These are phyloP conservation scores for Paraglomus occultum DNA, from an alignment of 192 early-diverging fungal genomes.

Conservation along the genomic window DNA sequence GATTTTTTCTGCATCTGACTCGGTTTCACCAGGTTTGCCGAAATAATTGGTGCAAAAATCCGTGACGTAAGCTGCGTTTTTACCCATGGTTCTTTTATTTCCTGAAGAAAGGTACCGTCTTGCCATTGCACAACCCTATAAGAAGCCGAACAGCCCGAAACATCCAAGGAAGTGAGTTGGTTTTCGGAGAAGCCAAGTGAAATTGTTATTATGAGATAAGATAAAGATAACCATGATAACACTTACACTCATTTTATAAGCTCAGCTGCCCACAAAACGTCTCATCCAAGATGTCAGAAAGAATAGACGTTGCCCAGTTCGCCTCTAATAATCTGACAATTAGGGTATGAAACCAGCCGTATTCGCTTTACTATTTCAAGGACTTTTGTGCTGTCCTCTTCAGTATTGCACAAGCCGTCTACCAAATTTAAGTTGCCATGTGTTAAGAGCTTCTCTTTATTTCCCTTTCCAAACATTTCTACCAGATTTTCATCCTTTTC, in stretches of 20 bases:
- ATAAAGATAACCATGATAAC: constrained; percentile 1
- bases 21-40: constrained; percentile 9
- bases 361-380: constrained; percentile 22
- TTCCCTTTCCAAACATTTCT: constrained; percentile 16
- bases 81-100: constrained; percentile 12
- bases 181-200: too few relatives aligned
- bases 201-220: constrained; percentile 8
- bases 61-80: constrained; percentile 11
- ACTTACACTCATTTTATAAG: constrained; percentile 27
- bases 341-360: constrained; percentile 13
- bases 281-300: constrained; percentile 16
- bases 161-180: too few relatives aligned
- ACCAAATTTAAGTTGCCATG: constrained; percentile 14
- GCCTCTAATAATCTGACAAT: constrained; percentile 6
- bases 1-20: constrained; percentile 18
- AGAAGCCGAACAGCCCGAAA: too few relatives aligned
- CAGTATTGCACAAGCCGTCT: not conserved
- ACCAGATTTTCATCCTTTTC: not conserved
- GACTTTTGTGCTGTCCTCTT: constrained; percentile 14
- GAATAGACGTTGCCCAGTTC: constrained; percentile 11
- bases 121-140: constrained; percentile 23
- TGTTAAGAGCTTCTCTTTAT: constrained; percentile 18
- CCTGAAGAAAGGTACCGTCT: constrained; percentile 13
- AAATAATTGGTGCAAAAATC: not conserved
- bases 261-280: constrained; percentile 19